These are phyloP conservation scores for Pleurozium schreberi DNA, from an alignment of 225 moss, liverwort and hornwort genomes.

Conservation along the genomic window DNA sequence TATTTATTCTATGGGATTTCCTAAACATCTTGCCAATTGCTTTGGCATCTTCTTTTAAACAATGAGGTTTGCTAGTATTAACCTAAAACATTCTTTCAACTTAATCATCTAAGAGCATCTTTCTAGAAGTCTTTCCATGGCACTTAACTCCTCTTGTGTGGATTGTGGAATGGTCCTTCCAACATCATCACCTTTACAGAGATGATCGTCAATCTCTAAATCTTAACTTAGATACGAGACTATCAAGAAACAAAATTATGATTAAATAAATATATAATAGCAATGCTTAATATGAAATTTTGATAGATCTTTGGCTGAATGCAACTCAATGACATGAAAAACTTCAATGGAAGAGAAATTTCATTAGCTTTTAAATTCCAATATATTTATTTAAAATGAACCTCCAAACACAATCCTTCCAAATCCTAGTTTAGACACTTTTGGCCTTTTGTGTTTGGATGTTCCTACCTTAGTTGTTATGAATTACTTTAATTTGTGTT, in stretches of 20 bases:
- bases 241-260: neutral
- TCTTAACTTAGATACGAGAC: neutral
- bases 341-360: too few relatives aligned
- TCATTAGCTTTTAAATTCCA: too few relatives aligned
- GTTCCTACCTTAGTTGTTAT: neutral
- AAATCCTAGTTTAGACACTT: neutral
- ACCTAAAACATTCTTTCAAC: neutral
- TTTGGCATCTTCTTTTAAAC: neutral
- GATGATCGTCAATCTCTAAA: neutral
- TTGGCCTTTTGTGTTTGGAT: neutral
- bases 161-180: rapidly evolving
- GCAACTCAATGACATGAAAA: too few relatives aligned
- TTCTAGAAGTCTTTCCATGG: neutral
- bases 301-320: too few relatives aligned
- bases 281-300: too few relatives aligned
- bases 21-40: neutral
- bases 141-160: neutral
- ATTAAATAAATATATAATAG: neutral
- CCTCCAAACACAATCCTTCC: too few relatives aligned
- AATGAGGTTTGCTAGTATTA: neutral
- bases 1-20: neutral
- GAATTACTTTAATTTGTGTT: neutral
- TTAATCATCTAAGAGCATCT: neutral
- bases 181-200: neutral
- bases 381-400: too few relatives aligned